Conservation (phyloP, 352 stramenopile species). For the Globisporangium cystogenes region DNA sequence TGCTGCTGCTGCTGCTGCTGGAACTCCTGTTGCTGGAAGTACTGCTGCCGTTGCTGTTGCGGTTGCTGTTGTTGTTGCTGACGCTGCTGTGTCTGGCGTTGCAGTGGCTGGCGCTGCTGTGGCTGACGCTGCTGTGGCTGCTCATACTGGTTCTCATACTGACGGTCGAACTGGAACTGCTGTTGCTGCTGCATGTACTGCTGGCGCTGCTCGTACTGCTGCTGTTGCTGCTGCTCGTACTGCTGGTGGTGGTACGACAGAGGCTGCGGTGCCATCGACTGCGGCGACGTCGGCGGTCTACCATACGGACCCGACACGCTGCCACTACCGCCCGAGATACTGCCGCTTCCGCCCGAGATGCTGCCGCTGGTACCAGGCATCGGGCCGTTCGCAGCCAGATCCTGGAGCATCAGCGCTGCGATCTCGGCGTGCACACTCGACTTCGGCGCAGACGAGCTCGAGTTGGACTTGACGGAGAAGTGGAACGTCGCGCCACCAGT, state of each 20-base stretch:
- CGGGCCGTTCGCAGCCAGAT: constrained; percentile 3
- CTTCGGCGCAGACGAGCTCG: neutral
- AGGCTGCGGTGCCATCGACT: neutral
- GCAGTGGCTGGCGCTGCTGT: neutral
- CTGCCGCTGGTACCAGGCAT: neutral
- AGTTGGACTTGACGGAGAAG: constrained; percentile 11
- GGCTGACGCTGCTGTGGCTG: neutral
- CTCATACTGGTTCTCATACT: neutral
- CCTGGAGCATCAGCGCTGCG: constrained; percentile 11
- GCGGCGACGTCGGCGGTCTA: constrained; percentile 3
- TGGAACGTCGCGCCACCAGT: constrained; percentile 7
- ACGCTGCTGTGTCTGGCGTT: neutral
- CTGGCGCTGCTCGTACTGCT: neutral
- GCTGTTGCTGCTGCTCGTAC: neutral
- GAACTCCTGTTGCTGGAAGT: constrained; percentile 1
- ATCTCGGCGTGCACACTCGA: constrained; percentile 13
- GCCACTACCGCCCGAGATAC: too few relatives aligned
- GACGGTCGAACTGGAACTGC: too few relatives aligned
- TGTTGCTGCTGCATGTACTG: too few relatives aligned
- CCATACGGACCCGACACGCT: constrained; percentile 3
- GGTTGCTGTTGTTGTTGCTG: neutral
- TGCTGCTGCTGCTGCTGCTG: neutral
- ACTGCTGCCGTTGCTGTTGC: neutral
- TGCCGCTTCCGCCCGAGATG: too few relatives aligned
- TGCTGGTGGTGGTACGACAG: too few relatives aligned